These are phyloP conservation scores for Aspergillus uvarum DNA, from an alignment of 2,329 filamentous ascomycete genomes.

Conservation along the genomic window DNA sequence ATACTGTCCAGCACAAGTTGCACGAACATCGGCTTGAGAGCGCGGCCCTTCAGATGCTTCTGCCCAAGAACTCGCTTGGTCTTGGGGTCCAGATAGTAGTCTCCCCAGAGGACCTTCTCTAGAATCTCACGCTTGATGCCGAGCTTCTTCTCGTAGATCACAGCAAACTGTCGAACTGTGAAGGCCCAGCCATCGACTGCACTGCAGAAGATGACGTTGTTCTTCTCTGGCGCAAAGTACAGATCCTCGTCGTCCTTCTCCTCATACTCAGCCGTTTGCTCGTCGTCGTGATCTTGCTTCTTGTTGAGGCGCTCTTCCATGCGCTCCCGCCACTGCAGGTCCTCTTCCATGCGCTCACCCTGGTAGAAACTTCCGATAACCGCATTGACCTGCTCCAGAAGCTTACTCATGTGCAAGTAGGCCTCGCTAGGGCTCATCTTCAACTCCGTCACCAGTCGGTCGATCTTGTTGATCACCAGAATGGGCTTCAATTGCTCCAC, in stretches of 20 bases:
- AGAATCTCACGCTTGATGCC: constrained; percentile 85
- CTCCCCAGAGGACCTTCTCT: constrained; percentile 95
- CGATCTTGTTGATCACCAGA: constrained; percentile 97
- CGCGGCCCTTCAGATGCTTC: constrained; percentile 89
- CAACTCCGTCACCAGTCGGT: constrained; percentile 87
- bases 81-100: constrained; percentile 94
- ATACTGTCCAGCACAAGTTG: constrained; percentile 93
- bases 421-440: constrained; percentile 91
- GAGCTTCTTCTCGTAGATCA: constrained; percentile 92
- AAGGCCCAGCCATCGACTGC: constrained; percentile 99
- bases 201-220: constrained; percentile 98
- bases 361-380: constrained; percentile 97
- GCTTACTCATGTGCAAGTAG: constrained; percentile 81
- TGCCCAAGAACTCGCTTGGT: constrained; percentile 87
- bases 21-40: constrained; percentile 95
- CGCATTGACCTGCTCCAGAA: constrained; percentile 94
- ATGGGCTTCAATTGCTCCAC: constrained; percentile 92
- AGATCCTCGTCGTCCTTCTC: constrained; percentile 95
- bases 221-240: constrained; percentile 96
- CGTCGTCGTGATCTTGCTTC: constrained; percentile 41
- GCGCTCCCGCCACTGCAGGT: constrained; percentile 89
- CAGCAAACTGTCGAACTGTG: constrained; percentile 89
- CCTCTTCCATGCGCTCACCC: constrained; percentile 97
- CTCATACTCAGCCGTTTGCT: constrained; percentile 66
- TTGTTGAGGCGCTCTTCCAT: constrained; percentile 79